Conservation (phyloP, 2,329 filamentous ascomycete species). For the Alternaria sp. region DNA sequence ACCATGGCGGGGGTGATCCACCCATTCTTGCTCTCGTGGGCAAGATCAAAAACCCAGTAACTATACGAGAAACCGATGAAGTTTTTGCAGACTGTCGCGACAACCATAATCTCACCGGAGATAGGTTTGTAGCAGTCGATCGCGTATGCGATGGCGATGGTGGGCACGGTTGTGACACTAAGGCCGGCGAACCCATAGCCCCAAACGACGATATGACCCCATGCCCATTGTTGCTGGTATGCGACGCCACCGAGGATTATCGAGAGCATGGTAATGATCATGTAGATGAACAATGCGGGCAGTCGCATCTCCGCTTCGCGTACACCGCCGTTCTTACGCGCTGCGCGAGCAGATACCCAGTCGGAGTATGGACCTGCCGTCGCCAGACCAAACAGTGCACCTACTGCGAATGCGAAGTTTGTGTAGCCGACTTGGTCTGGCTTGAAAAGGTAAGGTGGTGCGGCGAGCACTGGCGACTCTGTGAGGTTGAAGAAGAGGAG, state of each 20-base stretch:
- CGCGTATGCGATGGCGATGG: constrained; percentile 56
- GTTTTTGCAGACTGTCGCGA: constrained; percentile 56
- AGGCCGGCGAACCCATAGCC: constrained; percentile 58
- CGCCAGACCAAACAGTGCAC: constrained; percentile 62
- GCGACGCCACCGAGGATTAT: constrained; percentile 59
- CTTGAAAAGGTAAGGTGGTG: constrained; percentile 57
- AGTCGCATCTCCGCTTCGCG: constrained; percentile 67
- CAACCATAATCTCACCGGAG: constrained; percentile 57
- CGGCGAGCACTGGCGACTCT: constrained; percentile 57
- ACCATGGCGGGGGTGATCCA: constrained; percentile 56
- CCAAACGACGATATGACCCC: constrained; percentile 59
- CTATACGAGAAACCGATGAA: constrained; percentile 55
- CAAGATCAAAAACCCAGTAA: constrained; percentile 54
- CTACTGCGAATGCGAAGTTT: constrained; percentile 58
- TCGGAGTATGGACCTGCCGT: constrained; percentile 65
- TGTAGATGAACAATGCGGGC: constrained; percentile 55
- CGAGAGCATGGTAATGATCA: constrained; percentile 60
- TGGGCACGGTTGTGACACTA: constrained; percentile 53
- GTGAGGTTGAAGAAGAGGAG: constrained; percentile 62
- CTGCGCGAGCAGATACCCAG: constrained; percentile 64
- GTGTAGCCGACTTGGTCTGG: constrained; percentile 58
- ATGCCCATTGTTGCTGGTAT: constrained; percentile 59
- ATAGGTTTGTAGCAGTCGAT: constrained; percentile 59
- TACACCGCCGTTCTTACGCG: constrained; percentile 62
- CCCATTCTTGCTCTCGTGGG: constrained; percentile 45